Evolutionary conservation across 441 rosid genomes (phyloP), one percentile per base, ranked within the genome.

Genomic region (Manihot esculenta): DNA sequence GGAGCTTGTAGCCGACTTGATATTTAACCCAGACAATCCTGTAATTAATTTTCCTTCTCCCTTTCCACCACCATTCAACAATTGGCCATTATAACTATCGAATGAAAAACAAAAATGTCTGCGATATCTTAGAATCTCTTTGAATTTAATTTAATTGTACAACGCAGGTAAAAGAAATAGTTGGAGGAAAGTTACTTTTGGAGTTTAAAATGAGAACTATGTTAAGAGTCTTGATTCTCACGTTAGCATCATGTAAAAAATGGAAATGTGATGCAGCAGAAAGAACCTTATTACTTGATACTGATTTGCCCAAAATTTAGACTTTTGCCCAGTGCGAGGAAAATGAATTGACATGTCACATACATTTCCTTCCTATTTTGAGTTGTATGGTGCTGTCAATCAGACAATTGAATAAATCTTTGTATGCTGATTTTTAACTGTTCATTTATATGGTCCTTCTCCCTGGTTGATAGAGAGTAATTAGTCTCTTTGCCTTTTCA

Each of bases 401-500:
- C 35, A 35, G 15, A 11, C 20, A 15, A 62, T 17, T 27, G 27
- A 61, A 57, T 11, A 23, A 26, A 20, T 33, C 23, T 53, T 49
- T 50, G 11, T 4, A 5, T 50, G 45, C 35, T 56, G 54, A 14
- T 41, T 59, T 73, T 17, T 17, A 14, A 33, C 4, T 41, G 11
- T 50, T 11, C 13, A 57, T 47, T 49, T 23, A 42, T 9, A 5
- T 26, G 5, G 21, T 26, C 11, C 24, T 33, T 50, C 26, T 26
- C 27, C n/a, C 23, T 71, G 63, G 55, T 30, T 64, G 18, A 35
- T 0, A 3, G 26, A 14, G 18, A 18, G 17, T 26, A 8, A 42
- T 60, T 66, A 24, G 18, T 54, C 61, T 13, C 18, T 66, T 62
- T 74, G 26, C 17, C 56, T 66, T 59, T 55, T 58, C 44, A 47